A percentile compares a stretch with the other conserved stretches of the same genome.
Evolutionary conservation across 768 basidiomycete species (phyloP).

Genomic region (Mycena crocata): DNA sequence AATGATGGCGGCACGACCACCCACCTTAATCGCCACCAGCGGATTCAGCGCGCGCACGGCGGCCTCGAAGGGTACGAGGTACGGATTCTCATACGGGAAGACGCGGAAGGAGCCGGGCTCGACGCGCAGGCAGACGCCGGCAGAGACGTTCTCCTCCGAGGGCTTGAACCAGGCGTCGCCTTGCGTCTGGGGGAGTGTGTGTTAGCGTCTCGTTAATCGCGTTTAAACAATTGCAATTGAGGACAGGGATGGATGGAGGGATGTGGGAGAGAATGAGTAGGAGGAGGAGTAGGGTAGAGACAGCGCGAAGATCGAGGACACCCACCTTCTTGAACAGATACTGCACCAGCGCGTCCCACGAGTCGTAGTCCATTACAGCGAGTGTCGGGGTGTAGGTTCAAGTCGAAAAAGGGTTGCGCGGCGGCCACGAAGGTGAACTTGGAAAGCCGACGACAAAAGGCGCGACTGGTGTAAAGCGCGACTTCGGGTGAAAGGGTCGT

Average conservation of each 20-base stretch:
- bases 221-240: too few relatives aligned
- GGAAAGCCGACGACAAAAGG: too few relatives aligned
- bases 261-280: too few relatives aligned
- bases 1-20: too few relatives aligned
- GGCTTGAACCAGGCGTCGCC: conserved; percentile 90
- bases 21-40: conserved; percentile 80
- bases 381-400: conserved; percentile 32
- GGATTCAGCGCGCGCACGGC: conserved; percentile 83
- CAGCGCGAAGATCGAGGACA: conserved; percentile 18
- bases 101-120: conserved; percentile 78
- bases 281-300: not conserved
- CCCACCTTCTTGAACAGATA: conserved; percentile 81
- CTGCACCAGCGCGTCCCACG: conserved; percentile 82
- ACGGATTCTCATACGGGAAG: conserved; percentile 89
- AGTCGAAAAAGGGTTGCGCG: not conserved
- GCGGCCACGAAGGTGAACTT: too few relatives aligned
- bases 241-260: too few relatives aligned
- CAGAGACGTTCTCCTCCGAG: conserved; percentile 82
- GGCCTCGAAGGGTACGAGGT: conserved; percentile 83
- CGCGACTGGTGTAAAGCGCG: too few relatives aligned
- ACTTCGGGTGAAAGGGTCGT: too few relatives aligned
- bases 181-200: conserved; percentile 73
- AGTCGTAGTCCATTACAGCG: conserved; percentile 78
- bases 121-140: conserved; percentile 81
- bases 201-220: not conserved